These are phyloP conservation scores for Strobilomyces echinocephalus DNA, from an alignment of 768 basidiomycete species.

Conservation along the genomic window DNA sequence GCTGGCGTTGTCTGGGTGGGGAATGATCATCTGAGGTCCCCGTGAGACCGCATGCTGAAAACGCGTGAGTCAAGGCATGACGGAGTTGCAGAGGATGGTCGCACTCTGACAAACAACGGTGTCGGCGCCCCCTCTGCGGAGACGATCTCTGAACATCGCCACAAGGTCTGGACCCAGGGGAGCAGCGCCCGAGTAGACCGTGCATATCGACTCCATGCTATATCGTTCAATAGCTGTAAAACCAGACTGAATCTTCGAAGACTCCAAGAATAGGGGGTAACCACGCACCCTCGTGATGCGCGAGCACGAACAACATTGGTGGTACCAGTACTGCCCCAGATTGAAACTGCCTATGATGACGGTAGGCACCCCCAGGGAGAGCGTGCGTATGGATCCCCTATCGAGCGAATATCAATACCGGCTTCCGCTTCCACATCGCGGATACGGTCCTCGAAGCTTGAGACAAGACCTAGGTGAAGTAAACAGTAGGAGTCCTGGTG, in stretches of 20 bases:
- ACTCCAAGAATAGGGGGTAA: background rate
- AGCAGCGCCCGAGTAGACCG: conserved; percentile 73
- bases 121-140: conserved; percentile 39
- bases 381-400: conserved; percentile 67
- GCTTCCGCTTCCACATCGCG: conserved; percentile 73
- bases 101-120: conserved; percentile 50
- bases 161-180: conserved; percentile 67
- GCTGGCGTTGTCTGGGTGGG: conserved; percentile 39
- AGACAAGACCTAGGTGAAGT: conserved; percentile 75
- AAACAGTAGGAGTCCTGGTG: conserved; percentile 3
- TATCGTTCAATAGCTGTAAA: conserved; percentile 56
- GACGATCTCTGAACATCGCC: conserved; percentile 38
- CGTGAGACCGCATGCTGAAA: conserved; percentile 68
- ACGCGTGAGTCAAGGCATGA: background rate
- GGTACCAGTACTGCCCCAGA: conserved; percentile 66
- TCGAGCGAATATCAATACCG: conserved; percentile 53
- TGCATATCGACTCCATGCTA: conserved; percentile 54
- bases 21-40: conserved; percentile 68
- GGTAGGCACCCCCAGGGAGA: conserved; percentile 45
- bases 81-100: background rate
- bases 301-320: conserved; percentile 75
- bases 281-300: conserved; percentile 55
- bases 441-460: conserved; percentile 77
- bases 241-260: background rate
- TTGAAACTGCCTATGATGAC: conserved; percentile 69